phyloP scores from a whole-genome alignment of 192 early-diverging fungal species.

The Coemansia sp. region DNA sequence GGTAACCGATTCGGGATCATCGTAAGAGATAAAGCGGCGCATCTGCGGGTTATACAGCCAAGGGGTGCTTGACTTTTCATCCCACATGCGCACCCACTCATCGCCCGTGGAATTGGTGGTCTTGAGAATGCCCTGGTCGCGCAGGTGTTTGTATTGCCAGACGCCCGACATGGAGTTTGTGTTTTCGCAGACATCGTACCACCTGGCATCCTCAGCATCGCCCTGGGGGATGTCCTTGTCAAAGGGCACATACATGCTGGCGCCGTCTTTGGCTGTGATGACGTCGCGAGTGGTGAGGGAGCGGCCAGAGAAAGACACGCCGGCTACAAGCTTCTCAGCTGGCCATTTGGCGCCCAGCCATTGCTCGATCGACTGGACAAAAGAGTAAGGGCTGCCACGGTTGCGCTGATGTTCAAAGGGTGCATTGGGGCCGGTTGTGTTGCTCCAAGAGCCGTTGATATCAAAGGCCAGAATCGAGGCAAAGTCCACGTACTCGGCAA shows the following conservation, averaged over 20 bases:
- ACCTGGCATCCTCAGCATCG: slow-evolving; percentile 46
- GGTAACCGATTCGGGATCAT: slow-evolving; percentile 64
- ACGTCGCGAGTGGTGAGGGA: slow-evolving; percentile 41
- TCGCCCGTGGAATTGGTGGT: slow-evolving; percentile 35
- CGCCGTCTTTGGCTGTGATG: slow-evolving; percentile 41
- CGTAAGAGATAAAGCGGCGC: slow-evolving; percentile 72
- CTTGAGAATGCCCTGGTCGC: slow-evolving; percentile 53
- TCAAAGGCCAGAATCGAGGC: slow-evolving; percentile 71
- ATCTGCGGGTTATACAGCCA: slow-evolving; percentile 56
- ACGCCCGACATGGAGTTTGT: slow-evolving; percentile 51
- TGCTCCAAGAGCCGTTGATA: slow-evolving; percentile 58
- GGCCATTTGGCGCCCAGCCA: slow-evolving; percentile 64
- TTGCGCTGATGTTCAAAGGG: slow-evolving; percentile 45
- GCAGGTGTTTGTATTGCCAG: slow-evolving; percentile 61
- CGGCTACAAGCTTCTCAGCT: slow-evolving; percentile 57
- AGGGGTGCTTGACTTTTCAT: slow-evolving; percentile 52
- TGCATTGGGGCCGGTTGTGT: slow-evolving; percentile 60
- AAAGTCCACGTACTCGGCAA: slow-evolving; percentile 60
- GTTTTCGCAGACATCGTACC: slow-evolving; percentile 51
- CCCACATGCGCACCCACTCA: slow-evolving; percentile 60
- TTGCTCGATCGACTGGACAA: slow-evolving; percentile 42
- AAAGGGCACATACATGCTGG: slow-evolving; percentile 42
- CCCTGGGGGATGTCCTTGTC: slow-evolving; percentile 53
- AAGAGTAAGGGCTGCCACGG: slow-evolving; percentile 43
- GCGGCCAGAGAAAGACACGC: slow-evolving; percentile 61